Evolutionary conservation across 148 eudicot species (phyloP).

Genomic region (Bassia scoparia): DNA sequence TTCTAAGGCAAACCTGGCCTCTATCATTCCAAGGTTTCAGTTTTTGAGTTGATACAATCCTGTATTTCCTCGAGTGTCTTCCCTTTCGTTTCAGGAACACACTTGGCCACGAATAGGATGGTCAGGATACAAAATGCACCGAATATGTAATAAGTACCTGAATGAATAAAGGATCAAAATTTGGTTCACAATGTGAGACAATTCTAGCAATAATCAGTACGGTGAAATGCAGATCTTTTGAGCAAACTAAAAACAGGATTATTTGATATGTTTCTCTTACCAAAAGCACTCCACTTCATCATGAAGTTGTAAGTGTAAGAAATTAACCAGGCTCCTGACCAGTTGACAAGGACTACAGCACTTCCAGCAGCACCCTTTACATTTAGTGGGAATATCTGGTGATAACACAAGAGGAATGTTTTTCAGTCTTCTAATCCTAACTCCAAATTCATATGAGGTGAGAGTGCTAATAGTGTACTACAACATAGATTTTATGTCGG

Average conservation of each 20-base stretch:
- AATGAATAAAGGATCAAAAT: background rate
- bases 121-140: slow-evolving; percentile 45
- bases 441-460: background rate
- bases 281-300: slow-evolving; percentile 72
- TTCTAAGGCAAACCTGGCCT: background rate
- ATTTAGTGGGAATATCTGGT: slow-evolving; percentile 73
- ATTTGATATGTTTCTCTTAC: slow-evolving; percentile 25
- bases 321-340: slow-evolving; percentile 85
- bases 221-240: background rate
- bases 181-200: background rate
- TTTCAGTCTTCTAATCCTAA: background rate
- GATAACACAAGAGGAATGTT: background rate
- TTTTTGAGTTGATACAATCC: slow-evolving; percentile 36
- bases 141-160: slow-evolving; percentile 66
- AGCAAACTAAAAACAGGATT: background rate
- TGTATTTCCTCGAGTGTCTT: slow-evolving; percentile 72
- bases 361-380: slow-evolving; percentile 83
- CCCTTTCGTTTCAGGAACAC: slow-evolving; percentile 79
- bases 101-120: slow-evolving; percentile 52
- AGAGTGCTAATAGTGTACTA: too few relatives aligned
- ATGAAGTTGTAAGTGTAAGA: slow-evolving; percentile 84
- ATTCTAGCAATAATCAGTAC: background rate
- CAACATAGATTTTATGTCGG: too few relatives aligned
- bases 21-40: slow-evolving; percentile 16
- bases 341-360: slow-evolving; percentile 65